Base-by-base conservation (phyloP, 2,329 filamentous ascomycete species). In the Fonsecaea nubica region DNA sequence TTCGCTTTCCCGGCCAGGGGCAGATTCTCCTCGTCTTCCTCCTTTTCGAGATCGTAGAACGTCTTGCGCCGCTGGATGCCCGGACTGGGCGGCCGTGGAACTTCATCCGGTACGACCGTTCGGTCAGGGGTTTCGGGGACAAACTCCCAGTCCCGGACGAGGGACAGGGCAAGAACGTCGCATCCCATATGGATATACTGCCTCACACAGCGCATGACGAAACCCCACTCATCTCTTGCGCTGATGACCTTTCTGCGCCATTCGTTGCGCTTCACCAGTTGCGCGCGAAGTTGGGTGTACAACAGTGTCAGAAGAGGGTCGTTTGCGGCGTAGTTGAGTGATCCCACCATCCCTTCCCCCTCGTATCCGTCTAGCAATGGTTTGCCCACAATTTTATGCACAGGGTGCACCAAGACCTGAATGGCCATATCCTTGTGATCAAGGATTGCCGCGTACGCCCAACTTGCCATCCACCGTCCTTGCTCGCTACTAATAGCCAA, bases 121-220 rank as follows among this genome's bases (percentile, higher is more conserved):
- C 58, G 33, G 15, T 56, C 53, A 12, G 21, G 18, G n/a, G 42
- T 66, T 30, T 67, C 64, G 18, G 72, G 72, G 40, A 77, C 69
- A 62, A 79, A 81, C 81, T 77, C 83, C 91, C 89, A 82, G 59
- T 79, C 77, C 21, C 77, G 75, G 12, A 82, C 90, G 5, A 98
- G 82, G 73, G 96, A 92, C 4, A 98, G 82, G 0, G 93, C 95
- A 0, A 98, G 85, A 8, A 97, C 79, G 77, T 97, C 94, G 75
- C 95, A 96, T 2, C 95, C 94, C 93, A 95, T 97, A 8, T 92
- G 89, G 76, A 91, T 90, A 75, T 93, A 98, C 18, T 95, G 82
- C 62, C 88, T 85, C 15, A 93, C 92, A 61, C 92, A 97, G 72
- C 95, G 92, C 25, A 96, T 81, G 0, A 97, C 88, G 76, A 97